A percentile compares a stretch with the other conserved stretches of the same genome.
These are phyloP conservation scores for Trichoderma brevicompactum DNA, from an alignment of 2,329 filamentous ascomycete genomes.

Conservation along the genomic window DNA sequence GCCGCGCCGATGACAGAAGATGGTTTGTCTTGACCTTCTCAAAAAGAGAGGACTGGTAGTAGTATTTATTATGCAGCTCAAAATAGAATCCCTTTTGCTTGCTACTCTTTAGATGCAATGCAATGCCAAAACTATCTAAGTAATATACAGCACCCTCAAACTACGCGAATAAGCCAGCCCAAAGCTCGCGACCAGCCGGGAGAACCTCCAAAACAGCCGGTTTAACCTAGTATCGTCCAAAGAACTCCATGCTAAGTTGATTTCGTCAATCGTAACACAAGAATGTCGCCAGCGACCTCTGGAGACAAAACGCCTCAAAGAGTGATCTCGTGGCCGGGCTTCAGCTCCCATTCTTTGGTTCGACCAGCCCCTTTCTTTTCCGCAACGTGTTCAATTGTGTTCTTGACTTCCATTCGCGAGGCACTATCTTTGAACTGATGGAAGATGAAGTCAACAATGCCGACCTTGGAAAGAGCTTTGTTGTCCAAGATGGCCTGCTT, in stretches of 20 bases:
- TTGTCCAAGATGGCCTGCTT: conserved; percentile 49
- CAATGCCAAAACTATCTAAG: conserved; percentile 4
- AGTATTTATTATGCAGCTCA: not conserved
- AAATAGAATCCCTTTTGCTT: not conserved
- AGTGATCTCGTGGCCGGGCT: conserved; percentile 45
- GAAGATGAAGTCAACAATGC: conserved; percentile 48
- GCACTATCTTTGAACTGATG: conserved; percentile 45
- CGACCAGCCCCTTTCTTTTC: conserved; percentile 47
- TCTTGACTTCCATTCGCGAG: conserved; percentile 49
- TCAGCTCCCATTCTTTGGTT: conserved; percentile 47
- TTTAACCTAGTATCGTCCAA: conserved; percentile 16
- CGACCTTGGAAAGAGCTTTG: conserved; percentile 47
- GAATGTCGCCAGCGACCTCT: conserved; percentile 6
- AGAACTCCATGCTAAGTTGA: conserved; percentile 28
- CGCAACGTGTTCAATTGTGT: conserved; percentile 47
- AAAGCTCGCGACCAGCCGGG: not conserved
- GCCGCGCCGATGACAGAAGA: too few relatives aligned
- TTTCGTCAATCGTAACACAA: conserved; percentile 28
- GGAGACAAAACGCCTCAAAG: conserved; percentile 32
- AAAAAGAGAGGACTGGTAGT: not conserved
- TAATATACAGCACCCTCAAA: conserved; percentile 8
- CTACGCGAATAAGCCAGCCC: conserved; percentile 12
- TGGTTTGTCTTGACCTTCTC: too few relatives aligned
- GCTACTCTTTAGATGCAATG: conserved; percentile 7
- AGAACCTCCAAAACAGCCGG: conserved; percentile 3